These are phyloP conservation scores for Solanum dulcamara DNA, from an alignment of 257 asterid genomes.

Conservation along the genomic window DNA sequence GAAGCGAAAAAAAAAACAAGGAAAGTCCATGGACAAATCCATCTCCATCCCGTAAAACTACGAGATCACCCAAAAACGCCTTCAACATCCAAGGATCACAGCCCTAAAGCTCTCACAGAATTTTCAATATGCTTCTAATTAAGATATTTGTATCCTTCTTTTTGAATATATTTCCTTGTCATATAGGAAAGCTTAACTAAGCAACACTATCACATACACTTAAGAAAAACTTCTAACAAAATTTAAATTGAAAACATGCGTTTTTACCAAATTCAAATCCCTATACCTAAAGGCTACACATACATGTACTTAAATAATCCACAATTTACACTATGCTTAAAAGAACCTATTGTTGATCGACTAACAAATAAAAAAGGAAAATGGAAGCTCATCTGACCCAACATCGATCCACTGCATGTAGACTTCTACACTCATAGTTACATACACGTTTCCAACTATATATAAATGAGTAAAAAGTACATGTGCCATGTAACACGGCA, in stretches of 20 bases:
- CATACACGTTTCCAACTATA: background rate
- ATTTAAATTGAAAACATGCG: background rate
- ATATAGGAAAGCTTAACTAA: background rate
- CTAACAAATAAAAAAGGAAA: background rate
- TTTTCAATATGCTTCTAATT: background rate
- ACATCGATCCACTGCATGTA: too few species aligned
- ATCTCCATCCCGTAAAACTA: too few species aligned
- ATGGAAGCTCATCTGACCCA: background rate
- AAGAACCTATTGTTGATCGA: too few species aligned
- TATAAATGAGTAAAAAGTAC: background rate
- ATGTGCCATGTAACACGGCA: conserved; percentile 16
- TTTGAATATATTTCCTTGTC: background rate
- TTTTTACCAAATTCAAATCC: background rate
- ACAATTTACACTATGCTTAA: background rate
- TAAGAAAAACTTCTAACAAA: too few species aligned
- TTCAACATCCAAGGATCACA: too few species aligned
- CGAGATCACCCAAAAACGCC: too few species aligned
- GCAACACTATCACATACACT: background rate
- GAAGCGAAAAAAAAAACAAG: too few species aligned
- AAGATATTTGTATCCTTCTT: background rate
- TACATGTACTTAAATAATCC: background rate
- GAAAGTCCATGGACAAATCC: too few species aligned
- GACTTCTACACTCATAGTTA: too few species aligned
- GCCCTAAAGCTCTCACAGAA: background rate
- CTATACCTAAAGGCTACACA: background rate